Base-by-base conservation (phyloP, 257 asterid genomes). In the Craterostigma plantagineum region DNA sequence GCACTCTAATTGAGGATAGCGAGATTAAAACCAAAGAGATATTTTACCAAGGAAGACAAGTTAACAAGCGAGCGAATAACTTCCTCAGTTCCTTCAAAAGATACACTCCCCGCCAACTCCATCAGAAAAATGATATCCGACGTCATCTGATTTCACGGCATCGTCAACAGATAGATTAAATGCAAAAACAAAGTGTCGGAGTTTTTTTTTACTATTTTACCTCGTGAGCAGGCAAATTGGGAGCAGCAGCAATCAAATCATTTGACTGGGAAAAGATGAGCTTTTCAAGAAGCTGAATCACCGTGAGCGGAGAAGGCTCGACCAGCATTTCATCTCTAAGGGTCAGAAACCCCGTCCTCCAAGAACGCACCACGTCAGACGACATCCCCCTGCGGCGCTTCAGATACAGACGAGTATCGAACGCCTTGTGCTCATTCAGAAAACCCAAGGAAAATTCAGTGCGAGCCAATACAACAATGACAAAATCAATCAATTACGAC, bases 341-440 rank as follows among this genome's bases (percentile, higher is more conserved):
- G 14, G 86, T 68, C 46, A 78, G 61, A 61, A 82, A 82, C 66
- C 91, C 74, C 53, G 77, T 75, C 60, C 95, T 58, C 95, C 95
- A 82, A 59, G 71, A 49, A 64, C 71, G 68, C 51, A 56, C 62
- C 18, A 45, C 36, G 14, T 23, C 30, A 23, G 71, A 54, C 47
- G 82, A 42, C 64, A 59, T 61, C 43, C 30, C 30, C n/a, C n/a
- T n/a, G n/a, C n/a, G n/a, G n/a, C n/a, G n/a, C n/a, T n/a, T 23
- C 6, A 23, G 30, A 23, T 2, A 23, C 30, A 23, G 6, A 2
- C 30, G 30, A 2, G 30, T 23, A 23, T 2, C 4, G 30, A 23
- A 23, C 30, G 30, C 30, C 30, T 23, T 6, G 30, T 23, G 30
- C 30, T 23, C 30, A 23, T 23, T 23, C 30, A 23, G 10, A 33